A percentile compares a stretch with the other conserved stretches of the same genome.
These are phyloP conservation scores for Globisporangium cystogenes DNA, from an alignment of 352 stramenopile genomes.

Conservation along the genomic window DNA sequence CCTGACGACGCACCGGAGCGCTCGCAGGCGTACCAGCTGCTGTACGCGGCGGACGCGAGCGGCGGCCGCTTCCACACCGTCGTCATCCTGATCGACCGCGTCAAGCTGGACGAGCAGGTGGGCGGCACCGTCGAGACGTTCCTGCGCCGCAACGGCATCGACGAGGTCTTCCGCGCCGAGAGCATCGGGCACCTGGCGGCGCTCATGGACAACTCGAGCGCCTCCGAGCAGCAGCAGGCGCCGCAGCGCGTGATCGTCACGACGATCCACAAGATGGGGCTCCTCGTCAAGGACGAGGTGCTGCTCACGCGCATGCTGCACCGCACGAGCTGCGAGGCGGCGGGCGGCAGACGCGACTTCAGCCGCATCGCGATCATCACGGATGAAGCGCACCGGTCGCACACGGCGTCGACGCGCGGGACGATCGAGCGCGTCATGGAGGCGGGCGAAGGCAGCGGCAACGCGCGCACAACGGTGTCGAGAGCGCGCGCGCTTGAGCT, in stretches of 20 bases:
- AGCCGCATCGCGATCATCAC: conserved; percentile 76
- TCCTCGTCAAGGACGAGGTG: conserved; percentile 65
- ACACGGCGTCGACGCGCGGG: conserved; percentile 57
- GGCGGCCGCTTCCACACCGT: conserved; percentile 64
- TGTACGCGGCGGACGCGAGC: conserved; percentile 40
- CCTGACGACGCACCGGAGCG: too few relatives aligned
- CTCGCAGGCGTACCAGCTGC: conserved; percentile 52
- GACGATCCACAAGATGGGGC: conserved; percentile 75
- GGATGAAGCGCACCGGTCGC: conserved; percentile 79
- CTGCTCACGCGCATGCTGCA: conserved; percentile 61
- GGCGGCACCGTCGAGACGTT: conserved; percentile 66
- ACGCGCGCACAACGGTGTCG: conserved; percentile 32
- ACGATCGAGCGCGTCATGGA: conserved; percentile 62
- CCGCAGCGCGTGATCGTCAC: conserved; percentile 68
- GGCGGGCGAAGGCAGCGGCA: conserved; percentile 30
- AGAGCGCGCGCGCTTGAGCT: neutral
- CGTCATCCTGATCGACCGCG: conserved; percentile 69
- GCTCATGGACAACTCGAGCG: conserved; percentile 23
- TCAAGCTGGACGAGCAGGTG: conserved; percentile 83
- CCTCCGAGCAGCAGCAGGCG: conserved; percentile 3
- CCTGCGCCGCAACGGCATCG: conserved; percentile 62
- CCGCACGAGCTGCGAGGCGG: conserved; percentile 16
- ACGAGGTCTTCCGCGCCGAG: conserved; percentile 64
- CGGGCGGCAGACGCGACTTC: conserved; percentile 13
- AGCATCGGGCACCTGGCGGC: conserved; percentile 65